phyloP scores from a whole-genome alignment of 2,329 filamentous ascomycete species.

The Cladosporium oxysporum region DNA sequence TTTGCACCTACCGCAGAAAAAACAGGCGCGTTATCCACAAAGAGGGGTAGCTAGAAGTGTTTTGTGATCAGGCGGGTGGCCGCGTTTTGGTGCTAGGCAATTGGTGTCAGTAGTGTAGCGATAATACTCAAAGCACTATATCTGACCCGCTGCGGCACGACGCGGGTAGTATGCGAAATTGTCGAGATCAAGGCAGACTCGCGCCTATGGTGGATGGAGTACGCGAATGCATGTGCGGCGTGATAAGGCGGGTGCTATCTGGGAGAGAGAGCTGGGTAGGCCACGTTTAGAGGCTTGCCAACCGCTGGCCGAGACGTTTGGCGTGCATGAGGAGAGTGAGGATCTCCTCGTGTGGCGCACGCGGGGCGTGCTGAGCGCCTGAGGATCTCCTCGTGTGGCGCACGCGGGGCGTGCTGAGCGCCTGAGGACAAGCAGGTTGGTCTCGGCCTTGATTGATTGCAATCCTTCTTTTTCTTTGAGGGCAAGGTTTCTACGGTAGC shows the following conservation, averaged over 20 bases:
- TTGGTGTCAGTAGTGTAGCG: conserved; percentile 3
- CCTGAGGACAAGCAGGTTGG: background rate
- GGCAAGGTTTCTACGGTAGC: background rate
- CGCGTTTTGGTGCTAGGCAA: background rate
- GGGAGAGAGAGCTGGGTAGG: background rate
- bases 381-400: conserved; percentile 11
- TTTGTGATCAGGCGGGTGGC: background rate
- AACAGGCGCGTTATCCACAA: background rate
- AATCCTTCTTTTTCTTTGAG: background rate
- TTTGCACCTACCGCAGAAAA: background rate
- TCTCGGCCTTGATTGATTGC: background rate
- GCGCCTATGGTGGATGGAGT: background rate
- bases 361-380: conserved; percentile 3
- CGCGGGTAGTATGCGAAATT: background rate
- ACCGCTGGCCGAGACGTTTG: conserved; percentile 15
- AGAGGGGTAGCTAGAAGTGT: conserved; percentile 2
- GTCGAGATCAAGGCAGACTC: background rate
- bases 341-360: conserved; percentile 13
- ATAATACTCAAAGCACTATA: conserved; percentile 3
- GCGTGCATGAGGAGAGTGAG: conserved; percentile 13
- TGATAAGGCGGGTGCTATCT: background rate
- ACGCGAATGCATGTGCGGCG: background rate
- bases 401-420: conserved; percentile 3
- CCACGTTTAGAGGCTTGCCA: conserved; percentile 20
- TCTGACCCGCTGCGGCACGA: conserved; percentile 13